phyloP scores from a whole-genome alignment of 106 monocot genomes.

The Agapanthus africanus region DNA sequence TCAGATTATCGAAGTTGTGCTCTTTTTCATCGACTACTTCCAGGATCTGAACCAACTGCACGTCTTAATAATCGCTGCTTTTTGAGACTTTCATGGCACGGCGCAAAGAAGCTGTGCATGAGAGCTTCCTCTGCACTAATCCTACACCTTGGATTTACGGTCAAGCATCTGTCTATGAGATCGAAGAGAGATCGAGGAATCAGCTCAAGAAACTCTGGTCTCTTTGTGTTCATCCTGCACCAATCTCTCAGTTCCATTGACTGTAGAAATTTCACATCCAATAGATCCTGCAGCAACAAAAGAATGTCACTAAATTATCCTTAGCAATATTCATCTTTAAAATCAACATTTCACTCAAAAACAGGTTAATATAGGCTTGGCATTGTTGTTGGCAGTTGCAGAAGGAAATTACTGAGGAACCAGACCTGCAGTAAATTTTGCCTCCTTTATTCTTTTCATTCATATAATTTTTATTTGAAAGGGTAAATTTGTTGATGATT shows the following conservation, averaged over 20 bases:
- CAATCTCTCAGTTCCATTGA: slow-evolving; percentile 52
- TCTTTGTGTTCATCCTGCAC: slow-evolving; percentile 55
- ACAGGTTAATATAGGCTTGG: no score
- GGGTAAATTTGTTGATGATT: no score
- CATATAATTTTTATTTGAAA: no score
- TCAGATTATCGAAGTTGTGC: no score
- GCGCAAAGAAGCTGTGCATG: slow-evolving; percentile 67
- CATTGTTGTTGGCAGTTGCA: no score
- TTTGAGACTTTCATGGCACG: slow-evolving; percentile 57
- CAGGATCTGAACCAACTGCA: slow-evolving; percentile 11
- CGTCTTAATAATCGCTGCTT: slow-evolving; percentile 44
- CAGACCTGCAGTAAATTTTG: no score
- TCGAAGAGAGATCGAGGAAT: slow-evolving; percentile 63
- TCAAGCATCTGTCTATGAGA: slow-evolving; percentile 74
- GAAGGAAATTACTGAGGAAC: no score
- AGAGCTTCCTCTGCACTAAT: slow-evolving; percentile 78
- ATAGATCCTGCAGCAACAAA: slow-evolving; percentile 57
- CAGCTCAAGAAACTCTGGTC: slow-evolving; percentile 47
- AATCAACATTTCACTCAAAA: no score
- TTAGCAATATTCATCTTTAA: no score
- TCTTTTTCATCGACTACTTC: no score
- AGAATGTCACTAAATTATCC: no score
- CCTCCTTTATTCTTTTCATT: no score
- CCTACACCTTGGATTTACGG: slow-evolving; percentile 67
- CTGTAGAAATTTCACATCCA: slow-evolving; percentile 47